Percentiles rank a stretch among this genome's conserved stretches.
phyloP scores from a whole-genome alignment of 2,329 filamentous ascomycete species.

The Dryadomyces quercivorus region DNA sequence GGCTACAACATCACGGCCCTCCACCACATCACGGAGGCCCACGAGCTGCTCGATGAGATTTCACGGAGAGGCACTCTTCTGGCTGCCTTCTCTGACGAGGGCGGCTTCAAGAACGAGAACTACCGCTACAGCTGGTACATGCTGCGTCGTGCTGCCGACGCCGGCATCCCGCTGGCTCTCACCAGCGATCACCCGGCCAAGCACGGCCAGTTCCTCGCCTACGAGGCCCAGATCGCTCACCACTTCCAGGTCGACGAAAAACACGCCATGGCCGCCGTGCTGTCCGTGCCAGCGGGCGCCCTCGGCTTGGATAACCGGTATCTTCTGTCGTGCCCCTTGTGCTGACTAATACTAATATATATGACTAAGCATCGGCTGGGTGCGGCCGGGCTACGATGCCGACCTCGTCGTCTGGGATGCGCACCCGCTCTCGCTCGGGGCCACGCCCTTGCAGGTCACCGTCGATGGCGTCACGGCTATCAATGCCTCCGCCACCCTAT shows the following conservation, averaged over 20 bases:
- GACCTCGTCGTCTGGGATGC: conserved; percentile 37
- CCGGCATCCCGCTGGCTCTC: conserved; percentile 25
- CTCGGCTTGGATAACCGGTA: conserved; percentile 2
- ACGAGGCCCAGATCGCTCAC: conserved; percentile 18
- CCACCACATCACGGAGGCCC: conserved; percentile 27
- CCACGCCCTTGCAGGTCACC: conserved; percentile 33
- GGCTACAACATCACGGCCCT: conserved; percentile 27
- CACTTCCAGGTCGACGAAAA: conserved; percentile 28
- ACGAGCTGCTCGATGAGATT: conserved; percentile 27
- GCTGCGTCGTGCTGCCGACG: conserved; percentile 26
- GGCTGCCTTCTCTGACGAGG: conserved; percentile 29
- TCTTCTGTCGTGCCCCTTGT: not conserved
- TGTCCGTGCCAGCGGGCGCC: conserved; percentile 30
- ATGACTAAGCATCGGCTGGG: conserved; percentile 21
- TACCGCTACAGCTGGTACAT: conserved; percentile 25
- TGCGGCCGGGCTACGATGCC: conserved; percentile 32
- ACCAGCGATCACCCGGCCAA: conserved; percentile 2
- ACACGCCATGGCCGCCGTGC: conserved; percentile 30
- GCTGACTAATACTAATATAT: not conserved
- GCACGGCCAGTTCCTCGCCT: conserved; percentile 3
- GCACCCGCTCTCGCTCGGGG: conserved; percentile 31
- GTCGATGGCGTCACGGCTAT: conserved; percentile 29
- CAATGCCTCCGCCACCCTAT: conserved; percentile 9
- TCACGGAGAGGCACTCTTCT: conserved; percentile 26
- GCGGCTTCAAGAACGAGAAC: conserved; percentile 28